phyloP scores from a whole-genome alignment of 768 basidiomycete genomes.

The Hypholoma fasciculare region DNA sequence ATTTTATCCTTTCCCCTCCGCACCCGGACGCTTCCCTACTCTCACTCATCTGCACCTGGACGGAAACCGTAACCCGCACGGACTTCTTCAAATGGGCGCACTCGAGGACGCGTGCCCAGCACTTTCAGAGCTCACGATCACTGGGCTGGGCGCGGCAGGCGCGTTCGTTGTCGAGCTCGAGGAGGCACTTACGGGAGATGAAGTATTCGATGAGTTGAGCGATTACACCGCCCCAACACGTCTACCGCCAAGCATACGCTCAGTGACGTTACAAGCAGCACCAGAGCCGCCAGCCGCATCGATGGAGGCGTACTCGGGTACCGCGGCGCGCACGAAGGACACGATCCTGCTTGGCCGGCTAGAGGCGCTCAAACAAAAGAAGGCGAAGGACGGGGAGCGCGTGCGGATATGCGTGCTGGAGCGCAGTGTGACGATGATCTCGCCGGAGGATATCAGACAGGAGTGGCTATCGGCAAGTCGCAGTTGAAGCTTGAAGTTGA shows the following conservation, averaged over 20 bases:
- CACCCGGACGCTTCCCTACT: slow-evolving; percentile 26
- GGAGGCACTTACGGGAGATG: slow-evolving; percentile 23
- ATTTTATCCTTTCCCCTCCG: slow-evolving; percentile 49
- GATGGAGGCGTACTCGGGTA: slow-evolving; percentile 4
- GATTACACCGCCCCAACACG: slow-evolving; percentile 19
- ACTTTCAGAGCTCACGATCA: slow-evolving; percentile 38
- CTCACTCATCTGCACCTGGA: slow-evolving; percentile 44
- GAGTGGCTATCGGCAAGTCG: slow-evolving; percentile 4
- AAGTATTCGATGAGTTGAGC: slow-evolving; percentile 9
- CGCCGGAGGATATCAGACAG: slow-evolving; percentile 1
- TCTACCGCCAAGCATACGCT: slow-evolving; percentile 24
- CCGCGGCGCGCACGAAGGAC: slow-evolving; percentile 20
- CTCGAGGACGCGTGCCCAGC: slow-evolving; percentile 40
- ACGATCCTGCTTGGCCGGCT: slow-evolving; percentile 28
- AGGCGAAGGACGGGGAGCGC: background rate
- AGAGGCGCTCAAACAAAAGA: slow-evolving; percentile 9
- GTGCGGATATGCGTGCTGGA: slow-evolving; percentile 10
- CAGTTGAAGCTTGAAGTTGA: background rate
- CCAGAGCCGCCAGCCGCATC: slow-evolving; percentile 11
- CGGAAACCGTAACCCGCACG: slow-evolving; percentile 52
- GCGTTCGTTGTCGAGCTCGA: slow-evolving; percentile 42
- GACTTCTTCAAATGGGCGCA: slow-evolving; percentile 37
- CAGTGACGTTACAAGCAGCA: slow-evolving; percentile 29
- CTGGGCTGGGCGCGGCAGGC: slow-evolving; percentile 41
- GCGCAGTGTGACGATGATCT: background rate